Base-by-base conservation (phyloP, 306 rosid genomes). In the Rubus idaeus region DNA sequence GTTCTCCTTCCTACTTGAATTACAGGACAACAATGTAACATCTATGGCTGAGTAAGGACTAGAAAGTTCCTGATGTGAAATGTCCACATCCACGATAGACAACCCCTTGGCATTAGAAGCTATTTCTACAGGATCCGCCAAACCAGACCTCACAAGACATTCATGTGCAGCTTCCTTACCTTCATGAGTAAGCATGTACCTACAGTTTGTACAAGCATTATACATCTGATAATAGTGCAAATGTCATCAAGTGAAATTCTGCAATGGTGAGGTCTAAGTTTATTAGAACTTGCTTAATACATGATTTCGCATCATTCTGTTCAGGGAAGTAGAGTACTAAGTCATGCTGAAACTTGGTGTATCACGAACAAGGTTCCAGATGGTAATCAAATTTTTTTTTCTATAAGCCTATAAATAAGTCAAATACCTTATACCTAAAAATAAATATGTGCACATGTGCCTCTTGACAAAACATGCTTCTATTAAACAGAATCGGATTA, bases 111-210 rank as follows among this genome's bases (percentile, higher is more conserved):
- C 78, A 76, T 89, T 74, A 62, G 78, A 64, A 9, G 75, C 75
- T 72, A 84, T 85, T 77, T 83, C 89, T 21, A 63, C 74, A 40
- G 88, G 75, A 80, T 83, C 84, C 9, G 76, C 71, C 83, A 92
- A 77, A 82, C 98, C 96, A 83, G 98, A 94, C 78, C 98, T 89
- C 86, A 53, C 40, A 14, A 90, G 93, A 86, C 97, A 92, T 63
- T 94, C 98, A 53, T 77, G 41, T 49, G 97, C 98, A 51, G 89
- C 91, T 80, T 89, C 95, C 80, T 92, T 81, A 71, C 98, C 98
- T 86, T 94, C 98, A 83, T 81, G 82, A 21, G 96, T 94, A 70
- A 92, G 86, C 98, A 94, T 94, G 90, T 90, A 94, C 89, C 98
- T 94, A 77, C 76, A 82, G 78, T 62, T 75, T 53, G 13, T 39